Base-by-base conservation (phyloP, 2,329 filamentous ascomycete species). In the Ophiostoma ips region DNA sequence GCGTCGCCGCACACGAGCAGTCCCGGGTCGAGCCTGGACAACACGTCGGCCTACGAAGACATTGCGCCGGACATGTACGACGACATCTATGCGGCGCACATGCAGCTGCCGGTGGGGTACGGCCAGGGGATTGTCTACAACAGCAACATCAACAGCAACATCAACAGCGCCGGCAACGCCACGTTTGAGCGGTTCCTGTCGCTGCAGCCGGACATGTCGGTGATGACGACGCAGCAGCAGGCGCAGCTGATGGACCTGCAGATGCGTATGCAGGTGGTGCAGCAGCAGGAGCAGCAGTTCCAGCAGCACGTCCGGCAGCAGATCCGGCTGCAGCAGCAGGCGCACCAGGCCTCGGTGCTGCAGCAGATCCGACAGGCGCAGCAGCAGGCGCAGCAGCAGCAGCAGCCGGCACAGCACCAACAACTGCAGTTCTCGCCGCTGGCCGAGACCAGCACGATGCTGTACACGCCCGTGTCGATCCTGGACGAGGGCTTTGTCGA, bases 401-500 rank as follows among this genome's bases (percentile, higher is more conserved):
- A 40, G 28, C 49, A 45, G 30, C 50, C 44, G 34, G 21, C 41
- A 44, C 40, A 50, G 36, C 34, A 52, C 24, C n/a, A 28, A 31
- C 40, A 50, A 36, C 34, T 52, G 31, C n/a, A 28, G 35, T 54
- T 87, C 83, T 3, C 82, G 83, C 9, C 40, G 13, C 71, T 72
- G 49, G 83, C 80, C 5, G 82, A 86, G 58, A 73, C 75, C 34
- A 80, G 83, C 53, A 68, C 79, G 1, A 84, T 85, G 67, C 72
- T 87, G 31, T 83, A 73, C 64, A 83, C 83, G 10, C 79, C 83
- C 45, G 72, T 72, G 38, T 81, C 80, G 0, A 63, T 79, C 53
- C 68, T 69, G 16, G 74, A 77, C 21, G 83, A 87, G 58, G 75
- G 73, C 36, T 84, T 79, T 57, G 75, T 77, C 37, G 79, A 81